Conservation (phyloP, 495 filamentous ascomycete genomes). For the Niebla homalea region DNA sequence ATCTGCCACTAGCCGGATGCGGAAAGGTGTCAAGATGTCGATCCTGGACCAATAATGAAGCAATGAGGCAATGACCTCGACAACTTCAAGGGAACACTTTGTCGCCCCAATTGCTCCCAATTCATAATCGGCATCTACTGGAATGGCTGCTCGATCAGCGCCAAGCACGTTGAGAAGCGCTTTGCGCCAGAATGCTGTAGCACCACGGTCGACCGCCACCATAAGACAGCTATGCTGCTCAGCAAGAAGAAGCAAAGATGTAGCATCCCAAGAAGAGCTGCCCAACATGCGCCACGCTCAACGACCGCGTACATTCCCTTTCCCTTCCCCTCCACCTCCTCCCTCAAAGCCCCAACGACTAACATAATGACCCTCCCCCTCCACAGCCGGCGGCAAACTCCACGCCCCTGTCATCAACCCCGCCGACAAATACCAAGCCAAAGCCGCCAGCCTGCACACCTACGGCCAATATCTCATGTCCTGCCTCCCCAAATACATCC, state of each 20-base stretch:
- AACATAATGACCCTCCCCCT: conserved; percentile 12
- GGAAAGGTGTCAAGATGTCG: neutral
- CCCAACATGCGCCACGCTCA: conserved; percentile 57
- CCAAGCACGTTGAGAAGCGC: neutral
- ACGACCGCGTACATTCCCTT: conserved; percentile 42
- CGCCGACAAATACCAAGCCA: conserved; percentile 76
- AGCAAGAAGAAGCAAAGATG: conserved; percentile 17
- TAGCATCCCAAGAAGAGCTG: conserved; percentile 22
- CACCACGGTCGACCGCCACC: neutral
- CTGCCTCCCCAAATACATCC: conserved; percentile 91
- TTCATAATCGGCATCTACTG: neutral
- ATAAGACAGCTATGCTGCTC: conserved; percentile 16
- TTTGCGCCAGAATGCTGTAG: neutral
- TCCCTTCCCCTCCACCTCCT: neutral
- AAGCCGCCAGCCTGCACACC: conserved; percentile 70
- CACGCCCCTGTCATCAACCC: conserved; percentile 79
- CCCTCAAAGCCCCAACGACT: neutral
- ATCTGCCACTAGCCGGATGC: neutral
- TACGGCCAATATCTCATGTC: conserved; percentile 97
- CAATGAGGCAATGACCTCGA: neutral
- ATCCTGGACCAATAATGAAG: neutral
- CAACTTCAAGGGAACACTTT: neutral
- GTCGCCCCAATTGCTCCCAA: neutral
- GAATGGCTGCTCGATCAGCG: neutral
- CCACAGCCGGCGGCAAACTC: conserved; percentile 47